Percentiles rank a stretch among this genome's conserved stretches.
phyloP scores from a whole-genome alignment of 1,284 basidiomycete species.

The Irpex sp. region DNA sequence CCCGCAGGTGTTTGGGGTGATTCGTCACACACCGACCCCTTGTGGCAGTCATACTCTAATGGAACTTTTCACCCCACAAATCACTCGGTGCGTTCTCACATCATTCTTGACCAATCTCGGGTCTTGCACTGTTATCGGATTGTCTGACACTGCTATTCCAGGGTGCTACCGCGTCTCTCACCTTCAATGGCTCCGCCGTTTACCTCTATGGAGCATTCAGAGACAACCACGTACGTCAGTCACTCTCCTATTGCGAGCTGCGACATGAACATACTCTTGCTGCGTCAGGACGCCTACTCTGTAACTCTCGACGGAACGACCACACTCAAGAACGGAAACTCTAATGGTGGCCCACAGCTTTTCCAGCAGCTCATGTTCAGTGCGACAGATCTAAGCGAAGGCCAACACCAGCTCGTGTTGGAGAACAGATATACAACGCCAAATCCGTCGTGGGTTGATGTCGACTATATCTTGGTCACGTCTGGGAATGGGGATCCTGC shows the following conservation, averaged over 20 bases:
- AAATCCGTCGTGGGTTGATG: constrained; percentile 1
- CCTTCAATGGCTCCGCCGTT: background rate
- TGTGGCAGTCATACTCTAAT: background rate
- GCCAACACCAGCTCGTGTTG: constrained; percentile 4
- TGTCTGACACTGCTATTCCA: background rate
- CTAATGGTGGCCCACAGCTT: background rate
- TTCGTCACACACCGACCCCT: background rate
- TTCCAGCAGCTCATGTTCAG: constrained; percentile 4
- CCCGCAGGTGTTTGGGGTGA: background rate
- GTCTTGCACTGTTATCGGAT: no score
- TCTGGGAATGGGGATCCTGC: constrained; percentile 3
- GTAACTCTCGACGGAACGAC: constrained; percentile 7
- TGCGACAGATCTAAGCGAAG: background rate
- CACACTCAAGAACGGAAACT: background rate
- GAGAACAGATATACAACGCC: constrained; percentile 2
- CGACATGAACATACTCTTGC: background rate
- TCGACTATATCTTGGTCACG: constrained; percentile 10
- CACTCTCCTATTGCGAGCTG: background rate
- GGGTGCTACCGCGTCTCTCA: background rate
- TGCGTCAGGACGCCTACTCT: background rate
- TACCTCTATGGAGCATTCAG: background rate
- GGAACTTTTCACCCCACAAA: background rate
- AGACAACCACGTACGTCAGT: background rate
- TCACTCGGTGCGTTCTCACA: background rate
- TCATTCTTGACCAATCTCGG: background rate